These are phyloP conservation scores for Ciborinia camelliae DNA, from an alignment of 2,329 filamentous ascomycete genomes.

Conservation along the genomic window DNA sequence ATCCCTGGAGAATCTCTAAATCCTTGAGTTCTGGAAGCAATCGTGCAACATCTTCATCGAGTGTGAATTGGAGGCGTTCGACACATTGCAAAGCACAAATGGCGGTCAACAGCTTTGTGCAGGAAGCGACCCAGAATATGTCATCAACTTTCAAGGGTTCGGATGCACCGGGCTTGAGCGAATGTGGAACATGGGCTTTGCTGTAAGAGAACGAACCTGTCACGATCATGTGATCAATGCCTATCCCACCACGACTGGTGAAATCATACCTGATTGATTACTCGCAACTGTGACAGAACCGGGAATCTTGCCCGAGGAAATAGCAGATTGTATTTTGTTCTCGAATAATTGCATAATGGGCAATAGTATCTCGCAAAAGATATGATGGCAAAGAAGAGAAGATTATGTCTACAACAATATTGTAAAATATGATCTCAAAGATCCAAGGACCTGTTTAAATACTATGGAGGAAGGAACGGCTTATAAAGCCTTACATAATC, in stretches of 20 bases:
- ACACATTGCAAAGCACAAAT: constrained; percentile 56
- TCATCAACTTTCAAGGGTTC: constrained; percentile 58
- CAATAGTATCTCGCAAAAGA: background rate
- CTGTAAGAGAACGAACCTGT: constrained; percentile 40
- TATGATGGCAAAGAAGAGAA: background rate
- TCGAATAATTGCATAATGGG: constrained; percentile 9
- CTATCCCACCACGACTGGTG: background rate
- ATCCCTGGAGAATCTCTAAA: constrained; percentile 31
- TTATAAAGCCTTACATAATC: too few species aligned
- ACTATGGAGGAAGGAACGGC: too few species aligned
- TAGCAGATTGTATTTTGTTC: background rate
- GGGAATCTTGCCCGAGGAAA: constrained; percentile 21
- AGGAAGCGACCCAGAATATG: constrained; percentile 58
- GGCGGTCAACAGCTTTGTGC: constrained; percentile 52
- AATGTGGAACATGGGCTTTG: constrained; percentile 38
- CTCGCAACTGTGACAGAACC: constrained; percentile 26
- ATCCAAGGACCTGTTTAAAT: background rate
- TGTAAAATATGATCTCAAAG: background rate
- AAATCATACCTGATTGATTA: constrained; percentile 21
- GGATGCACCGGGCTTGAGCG: constrained; percentile 51
- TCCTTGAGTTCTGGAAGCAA: constrained; percentile 33
- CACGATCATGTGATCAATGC: background rate
- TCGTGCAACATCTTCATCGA: constrained; percentile 44
- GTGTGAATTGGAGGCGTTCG: constrained; percentile 46
- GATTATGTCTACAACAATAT: background rate